Evolutionary conservation across 2,329 filamentous ascomycete genomes (phyloP), one percentile per base, ranked within the genome.

Genomic region (Calonectria fujianensis): DNA sequence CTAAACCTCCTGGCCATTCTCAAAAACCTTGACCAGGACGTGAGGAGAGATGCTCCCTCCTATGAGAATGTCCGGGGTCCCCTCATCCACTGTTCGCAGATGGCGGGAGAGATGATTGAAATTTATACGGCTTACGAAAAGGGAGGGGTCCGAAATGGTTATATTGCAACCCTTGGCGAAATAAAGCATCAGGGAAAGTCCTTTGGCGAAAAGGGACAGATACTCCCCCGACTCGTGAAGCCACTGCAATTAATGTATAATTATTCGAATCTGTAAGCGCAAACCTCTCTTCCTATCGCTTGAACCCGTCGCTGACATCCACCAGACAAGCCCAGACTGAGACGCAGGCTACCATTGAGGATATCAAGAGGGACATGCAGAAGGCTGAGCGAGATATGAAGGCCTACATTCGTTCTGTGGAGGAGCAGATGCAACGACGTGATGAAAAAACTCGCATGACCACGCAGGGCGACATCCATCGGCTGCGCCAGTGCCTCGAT

Each of bases 31-130:
- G 57, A 61, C n/a, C 57, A 61, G n/a, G 57, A 61, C 3, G 11
- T 39, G 11, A 61, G n/a, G 32, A 61, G 57, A 2, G 32, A 39
- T 20, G 13, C 10, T 7, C 6, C 1, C 9, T 8, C 57, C 32
- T 27, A 39, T 6, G 57, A 39, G 32, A 18, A 27, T 14, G 24
- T 61, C n/a, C 11, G 13, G n/a, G n/a, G 14, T 6, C 32, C 32
- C 11, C 32, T 61, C 32, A 8, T 27, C n/a, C 35, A 61, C 37
- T 61, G 57, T 20, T 39, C 57, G 57, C 57, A 61, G 32, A n/a
- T 39, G 31, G 16, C 32, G n/a, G 16, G 11, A 11, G 57, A 61
- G 13, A 41, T 61, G 14, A 9, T 39, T 29, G 57, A 9, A 5
- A 61, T 27, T 27, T 61, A 24, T 13, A 61, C 6, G 14, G n/a